Evolutionary conservation across 192 early-diverging fungal species (phyloP), one percentile per base, ranked within the genome.

Genomic region (Pilaira anomala): DNA sequence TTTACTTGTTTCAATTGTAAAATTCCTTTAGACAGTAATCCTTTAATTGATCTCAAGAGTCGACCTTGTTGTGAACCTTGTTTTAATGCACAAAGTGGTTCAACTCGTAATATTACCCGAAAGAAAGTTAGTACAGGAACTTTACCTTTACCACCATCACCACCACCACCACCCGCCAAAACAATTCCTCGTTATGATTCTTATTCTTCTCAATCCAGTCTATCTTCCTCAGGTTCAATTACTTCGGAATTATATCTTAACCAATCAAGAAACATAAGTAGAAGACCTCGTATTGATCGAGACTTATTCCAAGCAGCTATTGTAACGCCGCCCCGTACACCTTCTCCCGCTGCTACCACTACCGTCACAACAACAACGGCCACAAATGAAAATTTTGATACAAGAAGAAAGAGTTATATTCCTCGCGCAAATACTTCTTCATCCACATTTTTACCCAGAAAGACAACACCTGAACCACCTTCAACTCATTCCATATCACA

Each of bases 11-110:
- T 55, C 58, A 66, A 61, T 36, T 81, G 79, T 33, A 50, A 46
- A 29, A 30, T 60, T 1, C 63, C 68, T 26, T 14, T 81, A 11
- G 60, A 65, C 0, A 48, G 66, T n/a, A 60, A 66, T 7, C 79
- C 79, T 14, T 58, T 81, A 71, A 76, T 81, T 3, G 79, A 81
- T 36, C 48, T 81, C 12, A 26, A 48, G 12, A 74, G 77, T 46
- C 66, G 72, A 36, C 79, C 79, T 14, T 81, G 79, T 14, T 81
- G 79, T 56, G 76, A 78, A 44, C 51, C 63, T 12, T 81, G 79
- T 48, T 54, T 81, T 28, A 76, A 76, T 63, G 63, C 67, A 6
- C 73, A 78, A 40, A 48, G 68, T 40, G 75, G 62, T 57, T 22
- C 40, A 6, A 24, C 49, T 25, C 49, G 19, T 25, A 22, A 25